phyloP scores from a whole-genome alignment of 2,329 filamentous ascomycete species.

The Colletotrichum cereale region DNA sequence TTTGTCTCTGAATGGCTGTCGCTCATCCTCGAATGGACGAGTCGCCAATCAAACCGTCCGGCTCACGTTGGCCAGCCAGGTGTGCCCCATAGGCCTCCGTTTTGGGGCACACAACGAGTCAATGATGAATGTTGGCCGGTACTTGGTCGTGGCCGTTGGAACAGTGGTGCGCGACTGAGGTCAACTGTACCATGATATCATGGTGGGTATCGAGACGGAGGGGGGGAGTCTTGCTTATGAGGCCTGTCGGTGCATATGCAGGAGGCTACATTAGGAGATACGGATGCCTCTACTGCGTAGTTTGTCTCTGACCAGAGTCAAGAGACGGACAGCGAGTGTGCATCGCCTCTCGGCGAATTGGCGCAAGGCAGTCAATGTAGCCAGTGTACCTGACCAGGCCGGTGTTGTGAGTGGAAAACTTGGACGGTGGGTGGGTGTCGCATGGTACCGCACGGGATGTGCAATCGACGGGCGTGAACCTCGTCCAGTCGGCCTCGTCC shows the following conservation, averaged over 20 bases:
- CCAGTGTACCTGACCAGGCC: slow-evolving; percentile 9
- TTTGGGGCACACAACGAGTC: slow-evolving; percentile 28
- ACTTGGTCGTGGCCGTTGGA: slow-evolving; percentile 26
- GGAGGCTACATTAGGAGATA: slow-evolving; percentile 34
- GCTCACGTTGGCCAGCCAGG: slow-evolving; percentile 9
- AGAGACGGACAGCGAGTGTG: slow-evolving; percentile 11
- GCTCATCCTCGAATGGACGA: slow-evolving; percentile 2
- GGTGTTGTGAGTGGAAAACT: slow-evolving; percentile 26
- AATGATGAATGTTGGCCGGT: slow-evolving; percentile 36
- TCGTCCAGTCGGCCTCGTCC: too few species aligned
- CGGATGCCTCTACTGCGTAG: slow-evolving; percentile 27
- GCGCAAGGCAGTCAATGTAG: slow-evolving; percentile 10
- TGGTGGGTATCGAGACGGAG: slow-evolving; percentile 30
- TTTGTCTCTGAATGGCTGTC: slow-evolving; percentile 11
- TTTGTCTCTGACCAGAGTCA: slow-evolving; percentile 8
- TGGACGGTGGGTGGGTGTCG: slow-evolving; percentile 16
- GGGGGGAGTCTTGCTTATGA: slow-evolving; percentile 23
- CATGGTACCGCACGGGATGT: slow-evolving; percentile 15
- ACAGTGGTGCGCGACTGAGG: slow-evolving; percentile 14
- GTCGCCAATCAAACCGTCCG: slow-evolving; percentile 17
- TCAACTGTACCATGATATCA: slow-evolving; percentile 40
- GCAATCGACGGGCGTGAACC: slow-evolving; percentile 7
- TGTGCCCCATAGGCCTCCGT: slow-evolving; percentile 10
- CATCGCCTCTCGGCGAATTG: slow-evolving; percentile 10
- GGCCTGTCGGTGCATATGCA: slow-evolving; percentile 38